Base-by-base conservation (phyloP, 2,329 filamentous ascomycete species). In the Ophiostoma triangulosporum region DNA sequence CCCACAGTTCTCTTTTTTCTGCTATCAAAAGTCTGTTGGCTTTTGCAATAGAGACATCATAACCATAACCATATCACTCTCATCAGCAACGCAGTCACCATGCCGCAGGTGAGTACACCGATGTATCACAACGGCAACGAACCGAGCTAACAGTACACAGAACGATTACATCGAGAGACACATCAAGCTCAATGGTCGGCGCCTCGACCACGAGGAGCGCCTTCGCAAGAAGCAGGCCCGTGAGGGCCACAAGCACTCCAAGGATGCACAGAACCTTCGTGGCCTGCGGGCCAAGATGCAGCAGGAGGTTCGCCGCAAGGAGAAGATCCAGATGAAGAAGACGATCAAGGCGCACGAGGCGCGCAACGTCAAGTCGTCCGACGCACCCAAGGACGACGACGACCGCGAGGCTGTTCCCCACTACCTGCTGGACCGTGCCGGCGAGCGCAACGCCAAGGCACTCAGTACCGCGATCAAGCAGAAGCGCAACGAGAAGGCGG, bases 321-420 rank as follows among this genome's bases (percentile, higher is more conserved):
- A 98, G 76, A 98, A 98, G 84, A 95, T 95, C 67, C 88, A 95
- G 78, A 90, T 95, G 85, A 86, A 85, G 71, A 95, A 95, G 78
- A 75, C 83, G 64, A 94, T 98, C 78, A 88, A 86, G 72, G 86
- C 88, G 45, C 88, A 95, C 74, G 93, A 98, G 72, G 88, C 96
- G 75, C 84, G 88, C 71, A 94, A 96, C 66, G 83, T 97, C 75
- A 95, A 97, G 73, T 87, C 86, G 8, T 74, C 79, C 31, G 58
- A 60, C 54, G 83, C 84, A 53, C 56, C 57, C n/a, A 52, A 51
- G 12, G 82, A 86, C 60, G 80, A 84, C 62, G 86, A 93, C 69
- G 82, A 82, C 26, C 81, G 77, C 61, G 88, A 87, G 50, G 88
- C 93, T 54, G 76, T 97, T 62, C 93, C 93, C 51, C 84, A 88